Evolutionary conservation across 2,329 filamentous ascomycete species (phyloP).

Genomic region (Xylariaceae sp.): DNA sequence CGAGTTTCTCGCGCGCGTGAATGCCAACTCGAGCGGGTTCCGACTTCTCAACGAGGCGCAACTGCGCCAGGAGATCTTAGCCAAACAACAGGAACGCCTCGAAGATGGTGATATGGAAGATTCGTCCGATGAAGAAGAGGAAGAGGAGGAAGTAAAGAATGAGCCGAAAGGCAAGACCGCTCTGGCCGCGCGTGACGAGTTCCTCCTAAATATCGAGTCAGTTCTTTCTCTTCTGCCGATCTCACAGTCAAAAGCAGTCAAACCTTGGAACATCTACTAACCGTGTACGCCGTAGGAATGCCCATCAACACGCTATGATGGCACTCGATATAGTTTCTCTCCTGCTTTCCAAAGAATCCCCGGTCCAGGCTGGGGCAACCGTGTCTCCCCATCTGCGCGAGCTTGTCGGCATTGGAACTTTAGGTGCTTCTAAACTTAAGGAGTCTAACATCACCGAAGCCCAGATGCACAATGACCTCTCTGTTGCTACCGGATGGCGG

Average conservation of each 20-base stretch:
- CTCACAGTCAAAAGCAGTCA: background rate
- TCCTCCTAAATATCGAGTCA: slow-evolving; percentile 54
- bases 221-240: slow-evolving; percentile 17
- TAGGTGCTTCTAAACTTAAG: slow-evolving; percentile 62
- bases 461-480: slow-evolving; percentile 50
- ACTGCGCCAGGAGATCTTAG: slow-evolving; percentile 61
- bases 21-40: slow-evolving; percentile 73
- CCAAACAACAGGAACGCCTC: slow-evolving; percentile 36
- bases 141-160: slow-evolving; percentile 10
- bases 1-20: slow-evolving; percentile 73
- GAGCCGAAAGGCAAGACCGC: slow-evolving; percentile 36
- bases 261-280: slow-evolving; percentile 4
- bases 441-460: slow-evolving; percentile 53
- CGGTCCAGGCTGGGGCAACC: slow-evolving; percentile 61
- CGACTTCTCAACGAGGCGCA: slow-evolving; percentile 69
- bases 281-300: slow-evolving; percentile 34
- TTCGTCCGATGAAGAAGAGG: slow-evolving; percentile 39
- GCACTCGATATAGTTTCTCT: slow-evolving; percentile 80
- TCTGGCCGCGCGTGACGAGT: slow-evolving; percentile 48
- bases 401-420: slow-evolving; percentile 65
- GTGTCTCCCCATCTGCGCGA: slow-evolving; percentile 67
- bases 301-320: slow-evolving; percentile 58
- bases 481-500: slow-evolving; percentile 64
- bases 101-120: slow-evolving; percentile 40
- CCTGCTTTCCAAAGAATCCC: slow-evolving; percentile 74